phyloP scores from a whole-genome alignment of 495 filamentous ascomycete species.

The Penicillium desertorum region DNA sequence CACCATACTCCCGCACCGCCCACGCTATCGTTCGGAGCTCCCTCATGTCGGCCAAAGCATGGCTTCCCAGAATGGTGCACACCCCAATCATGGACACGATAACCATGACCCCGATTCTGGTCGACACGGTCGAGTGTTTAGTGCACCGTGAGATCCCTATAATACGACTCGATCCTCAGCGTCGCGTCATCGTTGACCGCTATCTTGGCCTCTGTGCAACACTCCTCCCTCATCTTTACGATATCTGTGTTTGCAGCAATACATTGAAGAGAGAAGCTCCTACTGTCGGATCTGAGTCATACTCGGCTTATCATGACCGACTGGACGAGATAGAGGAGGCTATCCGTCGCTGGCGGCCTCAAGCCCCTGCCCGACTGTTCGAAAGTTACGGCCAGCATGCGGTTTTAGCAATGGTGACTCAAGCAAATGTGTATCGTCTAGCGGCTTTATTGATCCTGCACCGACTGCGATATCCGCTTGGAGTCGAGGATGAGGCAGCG shows the following conservation, averaged over 20 bases:
- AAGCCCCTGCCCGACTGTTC: conserved; percentile 17
- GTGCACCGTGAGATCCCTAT: conserved; percentile 35
- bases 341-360: conserved; percentile 30
- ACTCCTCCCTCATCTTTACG: conserved; percentile 32
- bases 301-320: conserved; percentile 16
- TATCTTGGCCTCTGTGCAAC: conserved; percentile 34
- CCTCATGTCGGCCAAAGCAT: conserved; percentile 30
- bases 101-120: conserved; percentile 31
- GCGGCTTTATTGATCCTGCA: conserved; percentile 35
- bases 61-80: conserved; percentile 28
- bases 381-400: conserved; percentile 24
- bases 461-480: conserved; percentile 33
- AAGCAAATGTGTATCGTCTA: conserved; percentile 35
- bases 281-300: conserved; percentile 8
- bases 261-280: conserved; percentile 15
- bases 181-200: conserved; percentile 34
- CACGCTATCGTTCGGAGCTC: conserved; percentile 31
- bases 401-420: conserved; percentile 30
- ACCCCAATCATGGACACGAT: conserved; percentile 32
- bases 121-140: conserved; percentile 36
- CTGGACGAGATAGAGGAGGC: conserved; percentile 26
- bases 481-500: conserved; percentile 24
- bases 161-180: conserved; percentile 25
- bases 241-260: conserved; percentile 35
- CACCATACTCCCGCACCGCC: conserved; percentile 26